Base-by-base conservation (phyloP, 306 rosid genomes). In the Delonix regia region DNA sequence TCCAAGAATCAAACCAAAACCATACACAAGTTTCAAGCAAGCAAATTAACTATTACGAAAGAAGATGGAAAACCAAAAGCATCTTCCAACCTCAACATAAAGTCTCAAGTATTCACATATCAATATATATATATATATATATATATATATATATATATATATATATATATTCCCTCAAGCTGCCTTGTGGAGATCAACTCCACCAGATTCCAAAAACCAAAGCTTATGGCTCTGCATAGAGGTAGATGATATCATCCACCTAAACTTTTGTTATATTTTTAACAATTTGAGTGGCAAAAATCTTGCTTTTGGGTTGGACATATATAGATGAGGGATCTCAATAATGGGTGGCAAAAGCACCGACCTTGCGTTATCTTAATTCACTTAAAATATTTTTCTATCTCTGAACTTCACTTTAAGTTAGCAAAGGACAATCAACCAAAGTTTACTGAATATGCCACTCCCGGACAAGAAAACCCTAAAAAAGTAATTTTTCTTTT, bases 291-390 rank as follows among this genome's bases (percentile, higher is more conserved):
- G 71, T 24, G 66, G 65, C 49, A 76, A 74, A 74, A 80, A 80
- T 71, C 79, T 77, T 78, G 51, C 82, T 73, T 86, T 79, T 77
- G 57, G 81, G 87, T 73, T 83, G 84, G 85, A 83, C 80, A 79
- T 66, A 48, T 39, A 42, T 79, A 69, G 73, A 72, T 72, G 25
- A 64, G 60, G 30, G 75, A 77, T 77, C 78, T 82, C 49, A 22
- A 75, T 52, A 70, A 71, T 81, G 72, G 86, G 75, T 39, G 86
- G 63, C 79, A 56, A 85, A 87, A 82, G 85, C 83, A 87, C 89
- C 86, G 74, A 82, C 86, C 69, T 70, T 49, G 73, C 52, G 71
- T 38, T 65, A 47, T 73, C 78, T 64, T 36, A 44, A 42, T 55
- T 73, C 75, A 38, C 44, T 14, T 36, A 39, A 36, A 36, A 64